Base-by-base conservation (phyloP, 2,329 filamentous ascomycete genomes). In the Sphaerulina musiva region DNA sequence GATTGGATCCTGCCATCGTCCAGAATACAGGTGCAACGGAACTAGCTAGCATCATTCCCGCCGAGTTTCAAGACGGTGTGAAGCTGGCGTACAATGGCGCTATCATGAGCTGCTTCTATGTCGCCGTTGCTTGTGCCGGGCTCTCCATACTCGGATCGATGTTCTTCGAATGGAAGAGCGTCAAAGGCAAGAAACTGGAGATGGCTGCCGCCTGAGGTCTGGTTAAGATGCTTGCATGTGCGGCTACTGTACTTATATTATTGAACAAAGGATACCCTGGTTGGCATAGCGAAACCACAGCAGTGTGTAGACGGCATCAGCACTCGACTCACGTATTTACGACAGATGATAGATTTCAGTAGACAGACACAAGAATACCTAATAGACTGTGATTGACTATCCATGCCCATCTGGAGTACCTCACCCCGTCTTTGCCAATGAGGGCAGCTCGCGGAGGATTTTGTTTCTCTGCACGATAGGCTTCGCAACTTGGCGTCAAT, bases 91-190 rank as follows among this genome's bases (percentile, higher is more conserved):
- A 89, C 70, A 87, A 87, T 64, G 66, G 73, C 26, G 32, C 83
- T 0, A 68, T 89, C 38, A 76, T 76, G 1, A 70, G 77, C 54
- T 78, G 78, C 0, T 88, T 85, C 64, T 78, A 80, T 57, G 79
- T 87, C 7, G 78, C 76, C 1, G 71, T 84, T 6, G 77, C 79
- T 1, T 71, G 83, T 63, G 74, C 76, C 0, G 73, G 73, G 6
- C 53, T 84, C 7, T 77, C 75, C 4, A 73, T 85, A 11, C 38
- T 84, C 6, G 83, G 80, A 0, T 74, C 77, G 0, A 62, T 76
- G 0, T 70, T 73, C 6, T 77, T 87, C 60, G 79, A 87, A 70
- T 87, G 83, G 83, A 79, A 75, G 66, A 83, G 74, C 59, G 82
- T 87, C 64, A 87, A 86, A 74, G 67, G 67, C 23, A 69, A 68